Evolutionary conservation across 129 eudicot genomes (phyloP).

Genomic region (Artemisia argyi): DNA sequence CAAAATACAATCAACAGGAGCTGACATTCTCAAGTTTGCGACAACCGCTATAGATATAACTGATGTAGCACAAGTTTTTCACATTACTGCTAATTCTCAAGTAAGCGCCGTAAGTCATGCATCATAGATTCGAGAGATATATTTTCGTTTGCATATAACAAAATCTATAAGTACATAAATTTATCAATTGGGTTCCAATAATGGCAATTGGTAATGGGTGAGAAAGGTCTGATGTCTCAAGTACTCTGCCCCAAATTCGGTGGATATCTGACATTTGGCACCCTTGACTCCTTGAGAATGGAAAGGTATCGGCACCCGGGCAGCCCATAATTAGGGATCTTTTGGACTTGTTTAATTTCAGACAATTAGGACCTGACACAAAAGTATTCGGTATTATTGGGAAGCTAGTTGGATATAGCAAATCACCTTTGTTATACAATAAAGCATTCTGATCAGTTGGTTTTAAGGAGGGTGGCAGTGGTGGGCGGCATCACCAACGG

Average conservation of each 20-base stretch:
- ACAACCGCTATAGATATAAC: no score
- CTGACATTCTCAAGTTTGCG: no score
- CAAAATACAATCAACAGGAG: no score
- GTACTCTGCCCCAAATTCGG: constrained; percentile 52
- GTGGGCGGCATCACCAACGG: constrained; percentile 61
- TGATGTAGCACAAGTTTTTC: no score
- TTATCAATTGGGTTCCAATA: constrained; percentile 64
- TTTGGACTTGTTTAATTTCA: constrained; percentile 5
- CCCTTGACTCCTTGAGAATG: constrained; percentile 63
- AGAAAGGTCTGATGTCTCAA: constrained; percentile 89
- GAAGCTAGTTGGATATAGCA: constrained; percentile 79
- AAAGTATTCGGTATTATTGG: constrained; percentile 60
- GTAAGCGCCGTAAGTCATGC: no score
- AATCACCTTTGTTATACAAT: constrained; percentile 44
- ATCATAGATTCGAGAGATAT: no score
- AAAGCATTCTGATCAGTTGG: constrained; percentile 3
- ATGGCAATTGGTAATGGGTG: constrained; percentile 98
- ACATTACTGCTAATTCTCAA: constrained; percentile 88
- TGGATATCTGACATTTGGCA: constrained; percentile 83
- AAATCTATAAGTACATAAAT: no score
- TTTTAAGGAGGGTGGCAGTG: constrained; percentile 61
- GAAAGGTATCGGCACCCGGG: constrained; percentile 89
- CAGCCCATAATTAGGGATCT: no score
- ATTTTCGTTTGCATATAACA: constrained; percentile 28
- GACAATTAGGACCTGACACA: not conserved